phyloP scores from a whole-genome alignment of 345 rosid species.

The Brassica juncea region DNA sequence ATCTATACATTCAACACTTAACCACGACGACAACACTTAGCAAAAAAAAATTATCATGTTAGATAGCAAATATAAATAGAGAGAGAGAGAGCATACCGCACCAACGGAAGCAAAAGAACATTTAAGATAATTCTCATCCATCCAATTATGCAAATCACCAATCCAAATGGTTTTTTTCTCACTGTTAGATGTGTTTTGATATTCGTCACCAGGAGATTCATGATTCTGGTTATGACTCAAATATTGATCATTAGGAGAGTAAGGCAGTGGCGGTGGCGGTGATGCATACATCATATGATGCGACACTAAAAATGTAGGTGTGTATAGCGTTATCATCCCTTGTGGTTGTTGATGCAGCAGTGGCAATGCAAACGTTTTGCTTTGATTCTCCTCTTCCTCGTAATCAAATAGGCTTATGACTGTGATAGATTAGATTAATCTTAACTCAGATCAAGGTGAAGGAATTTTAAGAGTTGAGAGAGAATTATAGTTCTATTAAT shows the following conservation, averaged over 20 bases:
- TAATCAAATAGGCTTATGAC: background rate
- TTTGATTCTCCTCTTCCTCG: constrained; percentile 9
- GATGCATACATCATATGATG: constrained; percentile 72
- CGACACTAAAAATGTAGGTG: constrained; percentile 82
- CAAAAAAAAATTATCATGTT: background rate
- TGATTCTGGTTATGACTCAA: constrained; percentile 40
- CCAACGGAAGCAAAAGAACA: constrained; percentile 69
- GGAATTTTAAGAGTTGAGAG: constrained; percentile 4
- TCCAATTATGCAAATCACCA: constrained; percentile 96
- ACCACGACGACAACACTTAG: background rate
- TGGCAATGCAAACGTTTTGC: constrained; percentile 22
- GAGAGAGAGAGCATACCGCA: constrained; percentile 52
- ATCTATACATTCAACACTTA: background rate
- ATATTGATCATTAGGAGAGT: constrained; percentile 53
- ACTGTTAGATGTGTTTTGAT: constrained; percentile 50
- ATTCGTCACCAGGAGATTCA: constrained; percentile 33
- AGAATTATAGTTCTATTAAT: constrained; percentile 21
- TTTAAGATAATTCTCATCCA: constrained; percentile 89
- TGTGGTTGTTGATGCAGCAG: constrained; percentile 24
- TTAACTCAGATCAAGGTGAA: background rate
- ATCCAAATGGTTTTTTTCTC: constrained; percentile 88
- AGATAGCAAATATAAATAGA: background rate
- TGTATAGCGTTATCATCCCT: constrained; percentile 77
- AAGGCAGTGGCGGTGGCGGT: constrained; percentile 50
- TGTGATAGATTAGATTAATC: background rate